Base-by-base conservation (phyloP, 345 rosid genomes). In the Garcia nutans region DNA sequence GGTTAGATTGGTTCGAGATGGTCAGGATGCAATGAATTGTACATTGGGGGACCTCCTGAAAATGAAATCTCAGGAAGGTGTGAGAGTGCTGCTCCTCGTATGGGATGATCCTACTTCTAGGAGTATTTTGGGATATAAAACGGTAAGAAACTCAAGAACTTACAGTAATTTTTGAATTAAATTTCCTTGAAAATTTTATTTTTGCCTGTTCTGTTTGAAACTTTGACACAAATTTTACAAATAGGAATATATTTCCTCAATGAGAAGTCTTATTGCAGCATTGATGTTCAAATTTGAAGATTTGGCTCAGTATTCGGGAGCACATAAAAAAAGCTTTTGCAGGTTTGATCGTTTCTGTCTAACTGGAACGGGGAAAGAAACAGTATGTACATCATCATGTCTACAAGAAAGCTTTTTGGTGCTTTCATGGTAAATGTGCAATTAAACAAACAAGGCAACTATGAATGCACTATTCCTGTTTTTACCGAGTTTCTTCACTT, bases 31-130 rank as follows among this genome's bases (percentile, higher is more conserved):
- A 0, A 82, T 69, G 2, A 78, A 82, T 55, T 75, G 73, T 64
- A 87, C 82, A 37, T 79, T 94, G 74, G 98, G 98, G 41, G 91
- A 91, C 70, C 89, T 94, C 80, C 92, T 94, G 42, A 94, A 89
- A 76, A 72, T n/a, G 26, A 94, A 94, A 82, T 94, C 98, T 73
- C 98, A 89, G 65, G 97, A 94, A 86, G 97, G 98, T 79, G 98
- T 94, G 17, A 80, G 97, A 76, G 98, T 94, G 71, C 87, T 94
- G 82, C 90, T 94, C 64, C 89, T 94, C 72, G 91, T 91, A 41
- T 94, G 98, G 98, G 98, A 94, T 88, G 98, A 94, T 87, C 98
- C 97, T 31, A 89, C 97, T 68, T 94, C 98, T 54, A 86, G 80
- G 77, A 90, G 92, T 84, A 70, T 94, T 78, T 62, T 92, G 45